phyloP scores from a whole-genome alignment of 2,329 filamentous ascomycete species.

The Alternaria tenuissima region DNA sequence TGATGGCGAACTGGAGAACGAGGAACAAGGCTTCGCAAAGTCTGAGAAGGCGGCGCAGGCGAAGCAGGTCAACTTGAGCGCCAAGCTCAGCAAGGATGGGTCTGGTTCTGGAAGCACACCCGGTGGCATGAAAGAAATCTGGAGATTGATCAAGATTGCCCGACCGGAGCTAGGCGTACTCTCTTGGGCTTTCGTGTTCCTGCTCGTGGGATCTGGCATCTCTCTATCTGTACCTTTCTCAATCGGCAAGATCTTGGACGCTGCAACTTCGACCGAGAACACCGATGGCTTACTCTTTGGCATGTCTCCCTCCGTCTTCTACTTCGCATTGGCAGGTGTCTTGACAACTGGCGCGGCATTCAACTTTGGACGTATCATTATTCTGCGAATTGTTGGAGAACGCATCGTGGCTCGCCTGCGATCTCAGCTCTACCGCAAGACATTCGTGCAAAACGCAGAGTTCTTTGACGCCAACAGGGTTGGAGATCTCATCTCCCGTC shows the following conservation, averaged over 20 bases:
- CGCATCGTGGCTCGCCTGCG: slow-evolving; percentile 89
- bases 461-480: slow-evolving; percentile 99
- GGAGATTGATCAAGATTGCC: slow-evolving; percentile 88
- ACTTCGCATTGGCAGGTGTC: slow-evolving; percentile 75
- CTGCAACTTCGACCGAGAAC: slow-evolving; percentile 76
- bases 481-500: slow-evolving; percentile 92
- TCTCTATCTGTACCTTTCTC: slow-evolving; percentile 98
- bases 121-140: slow-evolving; percentile 76
- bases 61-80: slow-evolving; percentile 87
- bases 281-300: slow-evolving; percentile 78
- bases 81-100: slow-evolving; percentile 85
- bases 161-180: slow-evolving; percentile 83
- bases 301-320: slow-evolving; percentile 86
- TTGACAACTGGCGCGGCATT: slow-evolving; percentile 84
- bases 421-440: slow-evolving; percentile 88
- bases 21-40: slow-evolving; percentile 69
- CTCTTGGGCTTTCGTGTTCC: slow-evolving; percentile 79
- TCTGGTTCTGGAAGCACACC: slow-evolving; percentile 53
- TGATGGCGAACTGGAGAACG: slow-evolving; percentile 62
- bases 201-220: slow-evolving; percentile 88
- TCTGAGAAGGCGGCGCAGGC: slow-evolving; percentile 88
- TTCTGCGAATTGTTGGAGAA: slow-evolving; percentile 93
- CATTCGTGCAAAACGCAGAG: slow-evolving; percentile 96
- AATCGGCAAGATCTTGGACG: slow-evolving; percentile 93
- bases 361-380: slow-evolving; percentile 93